phyloP scores from a whole-genome alignment of 352 stramenopile species.

The Phytophthora sojae region DNA sequence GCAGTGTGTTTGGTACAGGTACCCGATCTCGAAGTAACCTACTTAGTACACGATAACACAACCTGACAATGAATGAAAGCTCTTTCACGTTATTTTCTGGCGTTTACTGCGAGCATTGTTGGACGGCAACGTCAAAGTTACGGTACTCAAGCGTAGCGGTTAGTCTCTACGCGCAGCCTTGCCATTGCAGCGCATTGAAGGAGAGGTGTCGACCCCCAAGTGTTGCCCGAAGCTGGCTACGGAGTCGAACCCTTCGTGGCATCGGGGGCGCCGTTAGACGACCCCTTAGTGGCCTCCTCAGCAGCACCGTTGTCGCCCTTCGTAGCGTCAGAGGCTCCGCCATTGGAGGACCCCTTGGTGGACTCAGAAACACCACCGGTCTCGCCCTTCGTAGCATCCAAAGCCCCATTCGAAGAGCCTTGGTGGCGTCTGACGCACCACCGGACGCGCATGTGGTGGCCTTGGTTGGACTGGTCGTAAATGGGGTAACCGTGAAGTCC shows the following conservation, averaged over 20 bases:
- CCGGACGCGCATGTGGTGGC: conserved; percentile 28
- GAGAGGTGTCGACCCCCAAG: background rate
- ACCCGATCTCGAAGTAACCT: background rate
- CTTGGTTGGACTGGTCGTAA: conserved; percentile 27
- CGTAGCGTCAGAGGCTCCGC: background rate
- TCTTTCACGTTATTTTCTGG: background rate
- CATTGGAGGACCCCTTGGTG: background rate
- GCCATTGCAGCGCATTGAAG: background rate
- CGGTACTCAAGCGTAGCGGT: background rate
- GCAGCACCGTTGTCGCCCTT: background rate
- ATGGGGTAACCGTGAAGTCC: conserved; percentile 40
- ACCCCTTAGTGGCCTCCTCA: background rate
- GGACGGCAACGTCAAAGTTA: background rate
- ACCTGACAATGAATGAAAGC: background rate
- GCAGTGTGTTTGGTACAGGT: too few species aligned
- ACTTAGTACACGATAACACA: background rate
- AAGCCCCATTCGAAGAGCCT: background rate
- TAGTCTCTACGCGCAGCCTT: background rate
- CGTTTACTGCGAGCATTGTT: background rate
- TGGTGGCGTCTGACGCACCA: background rate
- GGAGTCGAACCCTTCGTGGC: background rate
- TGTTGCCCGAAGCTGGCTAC: background rate
- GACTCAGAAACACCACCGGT: background rate
- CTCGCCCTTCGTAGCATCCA: background rate
- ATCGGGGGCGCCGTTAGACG: background rate